Percentiles rank a stretch among this genome's conserved stretches.
Conservation (phyloP, 169 alveolate species). For the Cryptosporidium ubiquitum region DNA sequence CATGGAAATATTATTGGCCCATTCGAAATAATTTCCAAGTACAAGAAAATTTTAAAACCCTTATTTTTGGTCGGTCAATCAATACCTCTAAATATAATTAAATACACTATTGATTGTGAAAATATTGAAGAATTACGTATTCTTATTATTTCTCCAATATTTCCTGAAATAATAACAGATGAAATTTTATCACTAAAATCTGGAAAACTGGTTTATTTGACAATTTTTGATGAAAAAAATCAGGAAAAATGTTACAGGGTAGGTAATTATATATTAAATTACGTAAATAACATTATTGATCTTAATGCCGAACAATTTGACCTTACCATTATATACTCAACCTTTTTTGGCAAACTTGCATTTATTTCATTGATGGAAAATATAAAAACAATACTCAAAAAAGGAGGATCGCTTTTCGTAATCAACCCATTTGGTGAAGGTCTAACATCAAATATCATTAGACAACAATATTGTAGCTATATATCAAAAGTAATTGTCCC, state of each 20-base stretch:
- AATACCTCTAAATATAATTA: neutral
- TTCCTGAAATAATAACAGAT: slow-evolving; percentile 17
- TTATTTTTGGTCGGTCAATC: neutral
- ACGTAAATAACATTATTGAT: neutral
- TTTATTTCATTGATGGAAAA: slow-evolving; percentile 30
- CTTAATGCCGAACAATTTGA: slow-evolving; percentile 12
- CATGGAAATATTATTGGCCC: slow-evolving; percentile 27
- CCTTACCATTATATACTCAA: slow-evolving; percentile 14
- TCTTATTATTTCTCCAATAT: slow-evolving; percentile 37
- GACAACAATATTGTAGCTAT: slow-evolving; percentile 45
- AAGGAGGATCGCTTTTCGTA: slow-evolving; percentile 22
- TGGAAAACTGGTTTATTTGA: neutral
- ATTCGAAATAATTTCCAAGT: slow-evolving; percentile 12
- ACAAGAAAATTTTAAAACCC: neutral
- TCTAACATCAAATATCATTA: slow-evolving; percentile 20
- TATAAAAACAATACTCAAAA: slow-evolving; percentile 13
- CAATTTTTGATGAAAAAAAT: slow-evolving; percentile 2
- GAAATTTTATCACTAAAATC: neutral
- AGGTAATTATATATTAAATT: neutral
- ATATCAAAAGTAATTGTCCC: slow-evolving; percentile 45
- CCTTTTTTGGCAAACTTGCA: slow-evolving; percentile 34
- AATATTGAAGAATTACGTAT: slow-evolving; percentile 7
- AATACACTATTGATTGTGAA: neutral
- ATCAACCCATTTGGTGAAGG: slow-evolving; percentile 67
- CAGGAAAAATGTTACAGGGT: neutral